These are phyloP conservation scores for Drosera capensis DNA, from an alignment of 148 eudicot genomes.

Conservation along the genomic window DNA sequence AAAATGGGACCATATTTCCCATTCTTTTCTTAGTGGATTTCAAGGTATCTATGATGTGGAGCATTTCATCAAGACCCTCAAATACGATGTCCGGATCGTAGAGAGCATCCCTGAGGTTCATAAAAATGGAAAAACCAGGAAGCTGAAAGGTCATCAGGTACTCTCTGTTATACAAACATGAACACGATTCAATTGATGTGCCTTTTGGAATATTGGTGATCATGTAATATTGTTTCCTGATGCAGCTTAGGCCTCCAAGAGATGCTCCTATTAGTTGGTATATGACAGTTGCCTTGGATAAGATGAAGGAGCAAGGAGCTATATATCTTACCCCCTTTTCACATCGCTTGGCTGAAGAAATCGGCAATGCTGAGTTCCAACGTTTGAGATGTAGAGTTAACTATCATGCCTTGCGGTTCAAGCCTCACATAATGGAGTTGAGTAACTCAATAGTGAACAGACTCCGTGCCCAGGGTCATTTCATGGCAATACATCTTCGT, in stretches of 20 bases:
- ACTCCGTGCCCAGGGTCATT: constrained; percentile 74
- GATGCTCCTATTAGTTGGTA: constrained; percentile 93
- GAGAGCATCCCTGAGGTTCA: constrained; percentile 55
- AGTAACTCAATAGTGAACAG: constrained; percentile 55
- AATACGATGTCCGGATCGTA: constrained; percentile 61
- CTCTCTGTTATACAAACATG: neutral
- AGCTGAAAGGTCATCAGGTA: constrained; percentile 72
- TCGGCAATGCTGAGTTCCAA: constrained; percentile 80
- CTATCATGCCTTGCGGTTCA: constrained; percentile 80
- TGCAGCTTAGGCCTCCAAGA: constrained; percentile 76
- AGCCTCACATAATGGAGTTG: constrained; percentile 73
- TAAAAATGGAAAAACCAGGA: constrained; percentile 72
- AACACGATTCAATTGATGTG: neutral
- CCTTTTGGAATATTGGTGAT: neutral
- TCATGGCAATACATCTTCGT: constrained; percentile 95
- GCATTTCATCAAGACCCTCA: constrained; percentile 65
- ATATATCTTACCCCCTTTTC: constrained; percentile 89
- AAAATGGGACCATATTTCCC: constrained; percentile 5
- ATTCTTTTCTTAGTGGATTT: constrained; percentile 52
- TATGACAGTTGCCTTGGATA: constrained; percentile 57
- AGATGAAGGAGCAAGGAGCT: constrained; percentile 86
- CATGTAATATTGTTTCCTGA: constrained; percentile 6
- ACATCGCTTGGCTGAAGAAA: constrained; percentile 83
- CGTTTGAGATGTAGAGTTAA: constrained; percentile 86
- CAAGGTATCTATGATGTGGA: constrained; percentile 90